Base-by-base conservation (phyloP, 805 yeast species). In the Lipomyces spencermartinsiae region DNA sequence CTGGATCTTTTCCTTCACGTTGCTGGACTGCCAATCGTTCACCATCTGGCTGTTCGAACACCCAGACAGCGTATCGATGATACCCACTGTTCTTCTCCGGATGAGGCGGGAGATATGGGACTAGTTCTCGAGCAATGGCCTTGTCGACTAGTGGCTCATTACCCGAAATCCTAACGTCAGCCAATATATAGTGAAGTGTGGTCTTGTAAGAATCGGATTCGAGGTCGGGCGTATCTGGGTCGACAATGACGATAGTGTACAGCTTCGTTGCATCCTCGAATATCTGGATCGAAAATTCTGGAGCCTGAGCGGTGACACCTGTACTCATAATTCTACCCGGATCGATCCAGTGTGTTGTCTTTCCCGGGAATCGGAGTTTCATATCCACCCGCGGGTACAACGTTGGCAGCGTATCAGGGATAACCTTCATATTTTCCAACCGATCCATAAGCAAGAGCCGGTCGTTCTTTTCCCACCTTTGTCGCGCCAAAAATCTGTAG, bases 351-450 rank as follows among this genome's bases (percentile, higher is more conserved):
- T 83, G 86, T 72, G 75, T 71, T 12, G 64, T 61, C 66, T 85
- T 87, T 75, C 88, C 91, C 4, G 93, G 89, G 76, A 93, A 93
- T 79, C 87, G 87, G 58, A 95, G 75, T 58, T 85, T 83, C 5
- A 94, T 91, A 62, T 90, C 92, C 19, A 86, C 94, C 70, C 83
- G 80, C 22, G 98, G 98, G 9, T 85, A 88, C 66, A 95, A 79
- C 1, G 98, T 93, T 34, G 98, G 95, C 78, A 95, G 77, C 2
- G 98, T 93, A 77, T 95, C 99, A 16, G 99, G 99, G 67, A 95
- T 91, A 56, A 92, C 92, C 56, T 85, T 85, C 73, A 92, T 81
- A 65, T 90, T 87, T 80, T 95, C 99, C 63, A 95, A 80, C 81
- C 98, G 87, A 81, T 95, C 98, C 95, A 95, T 92, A 63, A 89